Percentiles rank a stretch among this genome's conserved stretches.
Evolutionary conservation across 768 basidiomycete genomes (phyloP).

Genomic region (Hygrocybe punicea): DNA sequence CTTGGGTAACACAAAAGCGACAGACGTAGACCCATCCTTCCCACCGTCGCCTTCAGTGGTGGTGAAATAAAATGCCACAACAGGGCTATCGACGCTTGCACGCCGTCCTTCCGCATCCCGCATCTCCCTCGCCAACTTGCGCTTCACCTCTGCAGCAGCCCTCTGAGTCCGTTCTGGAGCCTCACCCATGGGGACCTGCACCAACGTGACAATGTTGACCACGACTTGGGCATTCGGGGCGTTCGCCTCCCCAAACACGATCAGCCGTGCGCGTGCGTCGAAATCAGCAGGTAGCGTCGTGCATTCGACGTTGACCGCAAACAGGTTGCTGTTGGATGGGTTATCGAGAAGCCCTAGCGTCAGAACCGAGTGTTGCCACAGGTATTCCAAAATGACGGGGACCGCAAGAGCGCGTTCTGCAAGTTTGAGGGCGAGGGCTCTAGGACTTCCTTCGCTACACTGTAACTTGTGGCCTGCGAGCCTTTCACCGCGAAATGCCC

Average conservation of each 20-base stretch:
- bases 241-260: not conserved
- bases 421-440: not conserved
- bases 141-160: not conserved
- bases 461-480: not conserved
- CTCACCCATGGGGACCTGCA: not conserved
- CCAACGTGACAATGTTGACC: not conserved
- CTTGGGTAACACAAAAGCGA: not conserved
- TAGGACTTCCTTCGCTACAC: not conserved
- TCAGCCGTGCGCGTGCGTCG: not conserved
- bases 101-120: not conserved
- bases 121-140: not conserved
- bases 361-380: not conserved
- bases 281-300: not conserved
- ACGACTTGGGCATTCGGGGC: not conserved
- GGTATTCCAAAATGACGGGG: not conserved
- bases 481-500: not conserved
- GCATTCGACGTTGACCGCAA: not conserved
- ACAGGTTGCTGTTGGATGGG: not conserved
- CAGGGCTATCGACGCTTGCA: not conserved
- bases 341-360: not conserved
- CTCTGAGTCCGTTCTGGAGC: not conserved
- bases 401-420: not conserved
- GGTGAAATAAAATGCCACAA: not conserved
- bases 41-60: not conserved
- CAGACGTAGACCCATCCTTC: not conserved